Evolutionary conservation across 2,329 filamentous ascomycete species (phyloP).

Genomic region (Penicillium sp.): DNA sequence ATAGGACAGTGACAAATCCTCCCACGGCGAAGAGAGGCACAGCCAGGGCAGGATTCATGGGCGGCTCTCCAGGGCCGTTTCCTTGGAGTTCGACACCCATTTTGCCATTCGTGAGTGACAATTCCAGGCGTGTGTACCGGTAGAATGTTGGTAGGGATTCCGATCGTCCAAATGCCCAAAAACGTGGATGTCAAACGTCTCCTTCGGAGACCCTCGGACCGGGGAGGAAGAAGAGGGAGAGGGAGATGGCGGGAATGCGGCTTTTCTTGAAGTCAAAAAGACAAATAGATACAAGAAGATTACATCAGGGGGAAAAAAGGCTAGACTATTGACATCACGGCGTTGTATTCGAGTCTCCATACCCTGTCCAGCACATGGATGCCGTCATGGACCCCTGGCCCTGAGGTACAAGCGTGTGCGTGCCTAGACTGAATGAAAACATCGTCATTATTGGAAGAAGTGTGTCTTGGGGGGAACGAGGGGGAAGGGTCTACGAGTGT

Average conservation of each 20-base stretch:
- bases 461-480: conserved; percentile 7
- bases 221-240: neutral
- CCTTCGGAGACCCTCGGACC: conserved; percentile 15
- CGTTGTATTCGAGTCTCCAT: conserved; percentile 25
- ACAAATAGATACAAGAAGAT: neutral
- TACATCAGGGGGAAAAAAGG: conserved; percentile 5
- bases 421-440: conserved; percentile 17
- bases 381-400: conserved; percentile 35
- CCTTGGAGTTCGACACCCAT: conserved; percentile 42
- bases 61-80: conserved; percentile 35
- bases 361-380: conserved; percentile 20
- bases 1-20: conserved; percentile 33
- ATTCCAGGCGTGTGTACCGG: conserved; percentile 8
- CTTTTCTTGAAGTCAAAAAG: conserved; percentile 5
- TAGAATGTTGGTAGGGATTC: conserved; percentile 9
- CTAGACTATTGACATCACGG: conserved; percentile 15
- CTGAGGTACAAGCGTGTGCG: conserved; percentile 12
- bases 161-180: conserved; percentile 21
- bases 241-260: neutral
- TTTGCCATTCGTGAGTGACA: conserved; percentile 21
- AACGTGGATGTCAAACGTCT: conserved; percentile 22
- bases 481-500: conserved; percentile 17
- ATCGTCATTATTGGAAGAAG: conserved; percentile 26
- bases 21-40: conserved; percentile 40
- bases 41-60: conserved; percentile 42